Evolutionary conservation across 805 yeast genomes (phyloP), one percentile per base, ranked within the genome.

Genomic region (Ogataea zsoltii): DNA sequence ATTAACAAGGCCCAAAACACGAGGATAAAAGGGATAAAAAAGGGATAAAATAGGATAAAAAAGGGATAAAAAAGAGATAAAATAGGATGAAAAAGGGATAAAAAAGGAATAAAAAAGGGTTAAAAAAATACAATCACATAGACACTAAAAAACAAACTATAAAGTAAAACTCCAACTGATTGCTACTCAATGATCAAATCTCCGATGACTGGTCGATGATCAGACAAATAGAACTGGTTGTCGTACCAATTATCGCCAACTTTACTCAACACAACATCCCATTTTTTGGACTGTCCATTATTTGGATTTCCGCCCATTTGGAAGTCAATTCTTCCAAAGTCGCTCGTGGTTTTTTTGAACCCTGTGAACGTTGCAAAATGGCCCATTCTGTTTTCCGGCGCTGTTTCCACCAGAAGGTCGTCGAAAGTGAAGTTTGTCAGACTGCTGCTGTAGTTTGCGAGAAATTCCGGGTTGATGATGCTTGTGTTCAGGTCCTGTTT

Each of bases 151-250:
- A 31, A 39, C 5, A 16, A 66, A 13, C 31, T 6, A 11, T 28
- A n/a, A 5, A 21, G 9, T 6, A 21, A 6, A 21, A 21, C 25
- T 21, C 5, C 25, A 5, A 21, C 25, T 9, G 7, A 9, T 9
- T 21, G 25, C 9, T 21, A 12, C 14, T 13, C 18, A 7, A 31
- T 14, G 5, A 31, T 14, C 4, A 31, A 40, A 44, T 71, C 75
- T 12, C 64, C 61, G 9, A 65, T 52, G 3, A 76, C 62, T 0
- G 80, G 79, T 41, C 80, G 60, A 49, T 76, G 80, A 55, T 76
- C 82, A 38, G 78, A 73, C 39, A 67, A 58, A 44, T 63, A 65
- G 46, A 46, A 62, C 0, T 65, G 69, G 33, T 57, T 33, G 48
- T 67, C 69, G 42, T 63, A 67, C 48, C 65, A 60, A 30, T 68